These are phyloP conservation scores for Leccinellum luteum DNA, from an alignment of 768 basidiomycete genomes.

Conservation along the genomic window DNA sequence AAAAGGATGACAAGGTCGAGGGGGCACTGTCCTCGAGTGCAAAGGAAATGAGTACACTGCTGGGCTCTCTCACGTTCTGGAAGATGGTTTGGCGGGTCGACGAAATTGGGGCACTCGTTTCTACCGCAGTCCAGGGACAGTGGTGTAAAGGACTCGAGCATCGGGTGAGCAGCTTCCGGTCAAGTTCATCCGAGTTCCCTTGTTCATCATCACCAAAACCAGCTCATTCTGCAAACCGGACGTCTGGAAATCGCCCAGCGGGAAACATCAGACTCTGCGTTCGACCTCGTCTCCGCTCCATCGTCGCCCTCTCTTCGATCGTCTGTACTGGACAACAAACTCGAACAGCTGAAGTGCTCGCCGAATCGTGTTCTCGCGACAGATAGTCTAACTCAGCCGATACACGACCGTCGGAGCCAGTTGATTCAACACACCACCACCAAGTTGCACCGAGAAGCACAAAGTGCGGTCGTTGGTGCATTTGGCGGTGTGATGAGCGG, in stretches of 20 bases:
- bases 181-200: not conserved
- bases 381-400: slow-evolving; percentile 46
- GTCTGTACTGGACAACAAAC: slow-evolving; percentile 53
- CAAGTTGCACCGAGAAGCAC: slow-evolving; percentile 62
- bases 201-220: not conserved
- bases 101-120: slow-evolving; percentile 36
- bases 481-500: slow-evolving; percentile 48
- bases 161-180: slow-evolving; percentile 35
- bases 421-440: slow-evolving; percentile 54
- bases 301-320: slow-evolving; percentile 40
- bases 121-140: slow-evolving; percentile 28
- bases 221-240: slow-evolving; percentile 69
- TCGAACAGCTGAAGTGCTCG: slow-evolving; percentile 50
- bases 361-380: slow-evolving; percentile 47
- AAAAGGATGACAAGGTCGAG: slow-evolving; percentile 20
- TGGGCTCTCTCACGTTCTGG: slow-evolving; percentile 39
- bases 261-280: slow-evolving; percentile 40
- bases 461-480: slow-evolving; percentile 52
- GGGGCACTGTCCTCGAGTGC: slow-evolving; percentile 28
- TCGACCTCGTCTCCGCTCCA: slow-evolving; percentile 37
- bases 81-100: slow-evolving; percentile 40
- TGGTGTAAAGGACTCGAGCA: slow-evolving; percentile 50
- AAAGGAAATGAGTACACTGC: slow-evolving; percentile 29
- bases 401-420: slow-evolving; percentile 50
- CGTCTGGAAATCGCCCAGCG: slow-evolving; percentile 49